Percentiles rank a stretch among this genome's conserved stretches.
Conservation (phyloP, 371 early-diverging fungal genomes). For the Mortierella sp. region DNA sequence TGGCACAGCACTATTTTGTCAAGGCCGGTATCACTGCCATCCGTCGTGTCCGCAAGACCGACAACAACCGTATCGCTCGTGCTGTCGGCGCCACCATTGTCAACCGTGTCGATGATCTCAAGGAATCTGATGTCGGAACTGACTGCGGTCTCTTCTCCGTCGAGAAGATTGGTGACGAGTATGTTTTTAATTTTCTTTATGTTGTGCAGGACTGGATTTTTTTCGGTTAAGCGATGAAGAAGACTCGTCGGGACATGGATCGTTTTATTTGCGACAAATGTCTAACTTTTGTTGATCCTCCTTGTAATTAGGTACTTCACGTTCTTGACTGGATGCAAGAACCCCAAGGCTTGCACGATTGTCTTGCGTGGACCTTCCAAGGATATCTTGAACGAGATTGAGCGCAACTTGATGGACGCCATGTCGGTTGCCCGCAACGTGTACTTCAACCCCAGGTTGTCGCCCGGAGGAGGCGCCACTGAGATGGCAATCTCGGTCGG, state of each 20-base stretch:
- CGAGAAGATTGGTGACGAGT: constrained; percentile 99
- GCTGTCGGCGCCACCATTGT: constrained; percentile 99
- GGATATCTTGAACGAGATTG: constrained; percentile 99
- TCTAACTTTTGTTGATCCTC: not conserved
- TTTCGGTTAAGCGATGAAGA: constrained; percentile 3
- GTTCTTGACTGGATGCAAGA: constrained; percentile 94
- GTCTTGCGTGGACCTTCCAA: constrained; percentile 98
- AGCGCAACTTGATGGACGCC: constrained; percentile 99
- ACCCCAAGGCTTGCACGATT: constrained; percentile 99
- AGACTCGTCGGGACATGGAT: not conserved
- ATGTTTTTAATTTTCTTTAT: constrained; percentile 28
- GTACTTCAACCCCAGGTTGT: constrained; percentile 92
- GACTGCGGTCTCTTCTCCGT: constrained; percentile 97
- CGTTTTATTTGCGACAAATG: not conserved
- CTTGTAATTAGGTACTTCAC: constrained; percentile 79
- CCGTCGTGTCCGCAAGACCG: constrained; percentile 99
- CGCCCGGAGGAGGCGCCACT: constrained; percentile 99
- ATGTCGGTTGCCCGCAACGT: constrained; percentile 99
- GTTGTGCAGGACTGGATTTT: constrained; percentile 70
- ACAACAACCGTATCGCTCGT: constrained; percentile 98
- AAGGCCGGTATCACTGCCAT: constrained; percentile 99
- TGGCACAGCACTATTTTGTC: constrained; percentile 98
- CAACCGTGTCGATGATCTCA: constrained; percentile 97
- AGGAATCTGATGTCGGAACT: constrained; percentile 96
- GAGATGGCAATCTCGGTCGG: constrained; percentile 98